A percentile compares a stretch with the other conserved stretches of the same genome.
phyloP scores from a whole-genome alignment of 176 grass and related monocot genomes.

The Saccharum officinarum region DNA sequence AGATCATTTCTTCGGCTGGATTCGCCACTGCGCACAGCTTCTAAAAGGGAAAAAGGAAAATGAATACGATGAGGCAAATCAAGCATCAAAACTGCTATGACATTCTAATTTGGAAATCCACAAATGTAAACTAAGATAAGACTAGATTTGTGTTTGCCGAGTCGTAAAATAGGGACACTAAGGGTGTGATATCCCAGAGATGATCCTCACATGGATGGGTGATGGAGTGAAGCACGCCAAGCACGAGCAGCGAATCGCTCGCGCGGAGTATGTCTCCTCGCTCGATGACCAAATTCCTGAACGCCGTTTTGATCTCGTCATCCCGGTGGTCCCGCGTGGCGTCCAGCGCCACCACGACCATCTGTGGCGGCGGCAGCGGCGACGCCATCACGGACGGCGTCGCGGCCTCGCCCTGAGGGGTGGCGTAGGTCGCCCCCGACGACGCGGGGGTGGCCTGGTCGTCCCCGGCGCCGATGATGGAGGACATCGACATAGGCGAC shows the following conservation, averaged over 20 bases:
- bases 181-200: neutral
- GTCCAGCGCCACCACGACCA: slow-evolving; percentile 67
- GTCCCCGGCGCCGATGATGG: slow-evolving; percentile 39
- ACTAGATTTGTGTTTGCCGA: neutral
- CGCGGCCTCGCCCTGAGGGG: neutral
- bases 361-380: slow-evolving; percentile 42
- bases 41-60: neutral
- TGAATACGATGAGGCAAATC: neutral
- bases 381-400: neutral
- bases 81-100: neutral
- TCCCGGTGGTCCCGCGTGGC: slow-evolving; percentile 55
- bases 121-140: neutral
- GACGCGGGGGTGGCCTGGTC: slow-evolving; percentile 12
- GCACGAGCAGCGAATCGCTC: slow-evolving; percentile 56
- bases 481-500: slow-evolving; percentile 45
- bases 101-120: neutral
- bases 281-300: slow-evolving; percentile 20
- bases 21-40: neutral
- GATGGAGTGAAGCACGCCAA: slow-evolving; percentile 57
- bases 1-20: no score
- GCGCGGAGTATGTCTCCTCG: slow-evolving; percentile 56
- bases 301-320: slow-evolving; percentile 46
- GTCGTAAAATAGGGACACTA: neutral
- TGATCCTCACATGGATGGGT: slow-evolving; percentile 58
- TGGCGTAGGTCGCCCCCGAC: neutral